Evolutionary conservation across 441 rosid species (phyloP).

Genomic region (Gossypium trilobum): DNA sequence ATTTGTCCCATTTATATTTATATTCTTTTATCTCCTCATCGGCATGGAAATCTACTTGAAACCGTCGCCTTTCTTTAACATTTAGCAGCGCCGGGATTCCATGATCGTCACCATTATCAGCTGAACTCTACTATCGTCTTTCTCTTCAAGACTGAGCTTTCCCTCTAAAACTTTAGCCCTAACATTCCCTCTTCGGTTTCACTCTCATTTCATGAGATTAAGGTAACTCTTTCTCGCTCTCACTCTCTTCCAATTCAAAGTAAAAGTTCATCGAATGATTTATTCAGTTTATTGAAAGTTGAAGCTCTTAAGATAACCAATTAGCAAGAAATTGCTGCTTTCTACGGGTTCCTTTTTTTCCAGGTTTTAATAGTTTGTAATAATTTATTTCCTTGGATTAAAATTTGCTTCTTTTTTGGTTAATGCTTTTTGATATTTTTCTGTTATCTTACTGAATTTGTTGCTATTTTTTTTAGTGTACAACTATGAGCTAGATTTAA

Average conservation of each 20-base stretch:
- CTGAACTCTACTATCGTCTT: not conserved
- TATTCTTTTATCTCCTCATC: not conserved
- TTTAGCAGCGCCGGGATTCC: slow-evolving; percentile 1
- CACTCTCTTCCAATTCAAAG: not conserved
- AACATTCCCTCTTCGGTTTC: not conserved
- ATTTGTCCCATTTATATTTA: not conserved
- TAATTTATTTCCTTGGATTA: not conserved
- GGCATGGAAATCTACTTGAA: not conserved
- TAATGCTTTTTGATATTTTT: not conserved
- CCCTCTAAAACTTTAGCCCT: not conserved
- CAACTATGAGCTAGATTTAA: not conserved
- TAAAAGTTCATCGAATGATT: not conserved
- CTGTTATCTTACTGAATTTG: not conserved
- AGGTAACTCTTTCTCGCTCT: not conserved
- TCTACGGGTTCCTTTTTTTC: not conserved
- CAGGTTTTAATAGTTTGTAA: not conserved
- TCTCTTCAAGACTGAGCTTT: not conserved
- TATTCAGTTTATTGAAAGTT: not conserved
- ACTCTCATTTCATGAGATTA: not conserved
- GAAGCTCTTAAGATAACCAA: not conserved
- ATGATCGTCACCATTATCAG: not conserved
- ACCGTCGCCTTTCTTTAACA: not conserved
- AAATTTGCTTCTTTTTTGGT: not conserved
- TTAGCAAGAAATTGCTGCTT: not conserved
- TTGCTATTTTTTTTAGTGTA: not conserved